Evolutionary conservation across 2,329 filamentous ascomycete species (phyloP), one percentile per base, ranked within the genome.

Genomic region (Venturia aucupariae): DNA sequence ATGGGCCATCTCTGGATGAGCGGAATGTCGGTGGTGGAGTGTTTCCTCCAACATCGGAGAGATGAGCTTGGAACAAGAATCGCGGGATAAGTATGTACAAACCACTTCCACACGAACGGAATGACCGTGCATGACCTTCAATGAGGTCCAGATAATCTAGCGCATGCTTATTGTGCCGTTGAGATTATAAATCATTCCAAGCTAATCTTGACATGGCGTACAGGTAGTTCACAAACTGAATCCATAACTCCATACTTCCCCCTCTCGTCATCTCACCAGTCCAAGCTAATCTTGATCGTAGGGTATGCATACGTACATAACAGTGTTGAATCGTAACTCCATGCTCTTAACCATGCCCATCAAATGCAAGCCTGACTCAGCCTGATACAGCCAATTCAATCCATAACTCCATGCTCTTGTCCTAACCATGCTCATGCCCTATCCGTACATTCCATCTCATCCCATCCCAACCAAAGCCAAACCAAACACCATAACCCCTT

Each of bases 1-100:
- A 57, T 57, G 27, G 51, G 51, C 4, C 51, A 57, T 57, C 13
- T 57, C 51, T 57, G 51, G 51, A 32, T 57, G 30, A 35, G 51
- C 17, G 51, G 27, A n/a, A 35, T 57, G 30, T 27, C 51, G 1
- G 51, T 35, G 51, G 15, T 35, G 17, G 51, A 57, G 30, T 57
- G 27, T 35, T 38, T 57, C 19, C 30, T 32, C 30, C 15, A 57
- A 22, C 30, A 57, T 4, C 15, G 51, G 30, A 35, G 13, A 35
- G 27, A 35, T 8, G 51, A 57, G 51, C 32, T 35, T n/a, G 30
- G 30, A 35, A 22, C 51, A 19, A 57, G 51, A 22, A 35, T 5
- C 6, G 27, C 19, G 7, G 27, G 51, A 57, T 57, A n/a, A 51
- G 22, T 46, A 19, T 27, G 22, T 3, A 22, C 22, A 13, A 5